These are phyloP conservation scores for Brachypodium distachyon DNA, from an alignment of 202 grass and related monocot genomes.

Conservation along the genomic window DNA sequence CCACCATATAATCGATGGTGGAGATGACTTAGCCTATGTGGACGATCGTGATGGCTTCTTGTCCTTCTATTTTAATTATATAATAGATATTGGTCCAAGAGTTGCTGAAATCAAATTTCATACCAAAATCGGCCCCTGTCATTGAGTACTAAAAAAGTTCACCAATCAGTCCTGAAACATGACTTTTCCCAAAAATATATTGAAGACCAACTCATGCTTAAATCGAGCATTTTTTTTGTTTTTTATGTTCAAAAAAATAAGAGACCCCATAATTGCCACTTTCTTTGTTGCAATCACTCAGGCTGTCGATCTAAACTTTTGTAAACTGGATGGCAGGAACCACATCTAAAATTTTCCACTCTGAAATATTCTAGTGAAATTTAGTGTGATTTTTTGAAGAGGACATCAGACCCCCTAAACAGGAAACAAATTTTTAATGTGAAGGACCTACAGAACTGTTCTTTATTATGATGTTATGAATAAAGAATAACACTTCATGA, in stretches of 20 bases:
- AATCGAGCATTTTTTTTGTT: background rate
- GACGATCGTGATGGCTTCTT: too few species aligned
- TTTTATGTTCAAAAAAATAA: background rate
- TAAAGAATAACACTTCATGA: background rate
- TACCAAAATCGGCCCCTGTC: background rate
- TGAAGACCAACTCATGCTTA: background rate
- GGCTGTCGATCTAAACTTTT: too few species aligned
- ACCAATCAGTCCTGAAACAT: background rate
- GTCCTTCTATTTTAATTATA: background rate
- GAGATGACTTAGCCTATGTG: too few species aligned
- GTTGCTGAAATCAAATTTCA: background rate
- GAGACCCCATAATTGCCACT: background rate
- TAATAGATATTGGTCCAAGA: background rate
- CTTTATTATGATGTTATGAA: background rate
- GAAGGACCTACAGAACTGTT: background rate
- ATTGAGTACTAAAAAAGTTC: background rate
- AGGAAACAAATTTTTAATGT: background rate
- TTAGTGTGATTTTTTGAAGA: background rate
- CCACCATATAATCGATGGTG: too few species aligned
- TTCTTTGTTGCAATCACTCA: background rate
- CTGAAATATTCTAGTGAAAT: background rate
- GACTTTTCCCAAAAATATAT: background rate
- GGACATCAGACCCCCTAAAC: background rate
- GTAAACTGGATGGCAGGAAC: too few species aligned
- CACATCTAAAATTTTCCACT: background rate